Base-by-base conservation (phyloP, 176 grass and related monocot genomes). In the Alopecurus myosuroides region DNA sequence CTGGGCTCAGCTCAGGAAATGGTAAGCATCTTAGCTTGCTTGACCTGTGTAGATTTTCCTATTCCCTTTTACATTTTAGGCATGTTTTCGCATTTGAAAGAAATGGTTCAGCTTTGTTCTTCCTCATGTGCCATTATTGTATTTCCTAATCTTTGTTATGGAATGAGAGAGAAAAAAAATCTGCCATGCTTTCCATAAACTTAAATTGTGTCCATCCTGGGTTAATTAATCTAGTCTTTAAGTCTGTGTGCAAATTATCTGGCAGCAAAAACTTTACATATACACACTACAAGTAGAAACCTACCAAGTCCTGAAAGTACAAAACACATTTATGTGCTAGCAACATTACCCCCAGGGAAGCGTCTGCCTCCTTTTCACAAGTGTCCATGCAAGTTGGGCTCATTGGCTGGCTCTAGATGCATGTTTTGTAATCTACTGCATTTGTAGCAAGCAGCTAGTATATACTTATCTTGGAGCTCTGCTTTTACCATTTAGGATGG, bases 401-500 rank as follows among this genome's bases (percentile, higher is more conserved):
- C 23, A 26, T 26, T 60, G 56, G 68, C 18, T 39, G 65, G 30
- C 3, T 37, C 14, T 28, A 37, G 46, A 26, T 82, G 11, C 45
- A 25, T 50, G 45, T 64, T 33, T 33, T 78, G 33, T 53, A 39
- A 46, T 22, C 42, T 49, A 48, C 4, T 80, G 78, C 42, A 80
- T 67, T 42, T 79, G 56, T 64, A 67, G 33, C 64, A 61, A 14
- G 57, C 57, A 61, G 57, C 11, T 60, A 61, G 57, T 4, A 33
- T 33, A 8, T 7, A 63, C 46, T 70, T 81, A 55, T 40, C 30
- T 34, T 70, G 44, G 22, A 34, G 63, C 62, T 25, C 62, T 56
- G 80, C 2, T 17, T 82, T 70, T 82, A 53, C 65, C 65, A 70
- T 70, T 70, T 37, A 82, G 65, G 64, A 82, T 70, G 65, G 22